Base-by-base conservation (phyloP, 306 rosid genomes). In the Parietaria judaica region DNA sequence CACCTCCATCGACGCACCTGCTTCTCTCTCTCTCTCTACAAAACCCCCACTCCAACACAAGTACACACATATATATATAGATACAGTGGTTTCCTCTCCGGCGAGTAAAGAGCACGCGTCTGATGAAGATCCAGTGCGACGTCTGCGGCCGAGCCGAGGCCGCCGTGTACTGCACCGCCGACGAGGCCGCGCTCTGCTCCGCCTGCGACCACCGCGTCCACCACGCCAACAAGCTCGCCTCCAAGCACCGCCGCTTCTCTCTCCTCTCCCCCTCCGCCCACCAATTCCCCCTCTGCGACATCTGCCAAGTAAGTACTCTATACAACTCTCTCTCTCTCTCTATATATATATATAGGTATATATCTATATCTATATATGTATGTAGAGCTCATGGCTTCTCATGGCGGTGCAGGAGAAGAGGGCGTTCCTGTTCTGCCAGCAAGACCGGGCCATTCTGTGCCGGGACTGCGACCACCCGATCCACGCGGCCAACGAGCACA, bases 81-180 rank as follows among this genome's bases (percentile, higher is more conserved):
- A 5, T 34, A 16, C 31, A 41, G 8, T 37, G 7, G 7, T 61
- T 43, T 35, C 3, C 54, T 37, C 13, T 14, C 56, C 34, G 12
- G 36, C 35, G 5, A 15, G 31, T 0, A 8, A 34, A 5, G 34
- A 47, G 11, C 3, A 5, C 9, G 15, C 8, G 2, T 15, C 0
- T 12, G 48, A 90, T 94, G 99, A 94, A 94, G 95, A 82, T 94
- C 81, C 88, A 76, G 66, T 94, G 99, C 74, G 97, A 88, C 76
- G 99, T 86, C 0, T 94, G 99, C 57, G 71, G 60, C 72, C 82
- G 78, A 51, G 58, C 65, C 45, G 86, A 88, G 1, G 97, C 95
- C 16, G 78, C 87, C 0, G 80, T 88, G 6, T 94, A 75, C 79
- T 94, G 97, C 83, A 89, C 94, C 68, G 94, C 96, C 70, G 97